Base-by-base conservation (phyloP, 257 asterid genomes). In the Primulina eburnea region DNA sequence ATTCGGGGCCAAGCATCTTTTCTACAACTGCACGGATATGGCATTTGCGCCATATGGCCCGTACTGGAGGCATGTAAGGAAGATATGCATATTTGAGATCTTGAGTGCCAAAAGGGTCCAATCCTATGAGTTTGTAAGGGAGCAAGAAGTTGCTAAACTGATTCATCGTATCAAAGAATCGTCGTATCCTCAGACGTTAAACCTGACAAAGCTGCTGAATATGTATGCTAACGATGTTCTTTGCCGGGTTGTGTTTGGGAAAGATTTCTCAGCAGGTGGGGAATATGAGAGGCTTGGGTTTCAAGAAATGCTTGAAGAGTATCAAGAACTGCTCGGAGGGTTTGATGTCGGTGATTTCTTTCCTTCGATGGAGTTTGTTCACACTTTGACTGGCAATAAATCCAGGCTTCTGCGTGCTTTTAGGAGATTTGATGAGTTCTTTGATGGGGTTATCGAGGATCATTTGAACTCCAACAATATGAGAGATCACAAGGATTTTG, bases 321-420 rank as follows among this genome's bases (percentile, higher is more conserved):
- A 77, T 73, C 84, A 88, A 9, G 79, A 69, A 4, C 47, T 82
- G 65, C 85, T 85, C 10, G 89, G 91, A 1, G 91, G 90, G 29
- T 85, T 87, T 62, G 78, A 82, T 47, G 1, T 78, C 5, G 90
- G 89, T 21, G 94, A 87, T 68, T 87, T 82, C 71, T 87, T 83
- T 47, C 94, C 94, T 21, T 83, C 88, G 0, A 66, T 87, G 80
- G 89, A 80, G 7, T 79, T 85, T 37, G 6, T 87, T 71, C 86
- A 85, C 28, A 72, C 32, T 34, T n/a, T 87, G 52, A 78, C 89
- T 0, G 88, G 91, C 11, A 34, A 61, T 21, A 83, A 77, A 75
- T 67, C 78, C 1, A 73, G 89, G 38, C 84, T 88, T 14, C 56
- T 60, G 7, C 40, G 58, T 20, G 80, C 88, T n/a, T 85, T 83